phyloP scores from a whole-genome alignment of 2,329 filamentous ascomycete genomes.

The Coleophoma eucalyptorum region DNA sequence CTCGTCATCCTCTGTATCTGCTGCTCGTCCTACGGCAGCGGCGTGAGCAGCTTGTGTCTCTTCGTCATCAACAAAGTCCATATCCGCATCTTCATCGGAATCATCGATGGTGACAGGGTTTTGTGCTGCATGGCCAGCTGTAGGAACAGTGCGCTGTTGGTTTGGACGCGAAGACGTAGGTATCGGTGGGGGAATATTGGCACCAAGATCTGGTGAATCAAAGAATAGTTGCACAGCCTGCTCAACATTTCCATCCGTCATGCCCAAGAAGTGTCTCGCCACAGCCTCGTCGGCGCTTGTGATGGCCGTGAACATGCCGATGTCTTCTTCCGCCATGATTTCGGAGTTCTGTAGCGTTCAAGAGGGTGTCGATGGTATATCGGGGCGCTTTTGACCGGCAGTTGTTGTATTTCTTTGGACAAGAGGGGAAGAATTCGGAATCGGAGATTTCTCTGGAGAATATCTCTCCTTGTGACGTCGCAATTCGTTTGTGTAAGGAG shows the following conservation, averaged over 20 bases:
- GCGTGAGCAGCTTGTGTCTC: conserved; percentile 20
- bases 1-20: conserved; percentile 80
- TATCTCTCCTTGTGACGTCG: conserved; percentile 10
- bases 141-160: conserved; percentile 4
- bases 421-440: background rate
- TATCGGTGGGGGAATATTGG: conserved; percentile 21
- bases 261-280: conserved; percentile 76
- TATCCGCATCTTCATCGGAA: conserved; percentile 66
- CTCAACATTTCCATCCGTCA: conserved; percentile 80
- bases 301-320: conserved; percentile 76
- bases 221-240: conserved; percentile 89
- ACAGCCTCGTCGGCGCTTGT: conserved; percentile 72
- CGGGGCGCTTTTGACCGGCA: too few species aligned
- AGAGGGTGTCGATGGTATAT: too few species aligned
- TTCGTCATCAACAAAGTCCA: conserved; percentile 38
- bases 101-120: conserved; percentile 75
- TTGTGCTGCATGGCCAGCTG: conserved; percentile 46
- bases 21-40: conserved; percentile 38
- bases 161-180: conserved; percentile 22
- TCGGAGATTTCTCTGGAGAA: background rate
- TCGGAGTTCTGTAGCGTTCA: background rate
- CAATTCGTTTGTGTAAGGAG: background rate
- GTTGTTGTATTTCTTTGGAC: background rate
- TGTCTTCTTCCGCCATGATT: conserved; percentile 49
- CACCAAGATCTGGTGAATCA: conserved; percentile 72